phyloP scores from a whole-genome alignment of 164 flowering plant species.

The Kalanchoe fedtschenkoi region DNA sequence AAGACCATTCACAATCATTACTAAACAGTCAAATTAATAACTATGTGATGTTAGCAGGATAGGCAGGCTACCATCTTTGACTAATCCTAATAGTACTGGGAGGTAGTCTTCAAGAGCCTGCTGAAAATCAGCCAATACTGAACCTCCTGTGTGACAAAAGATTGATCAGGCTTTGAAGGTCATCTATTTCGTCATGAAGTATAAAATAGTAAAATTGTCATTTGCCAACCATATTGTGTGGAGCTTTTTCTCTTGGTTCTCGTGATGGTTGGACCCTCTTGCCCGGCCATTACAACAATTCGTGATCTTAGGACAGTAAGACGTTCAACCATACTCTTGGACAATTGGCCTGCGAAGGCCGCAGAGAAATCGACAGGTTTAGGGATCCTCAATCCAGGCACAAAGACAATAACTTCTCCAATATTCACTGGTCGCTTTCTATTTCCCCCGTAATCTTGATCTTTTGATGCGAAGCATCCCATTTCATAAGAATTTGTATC shows the following conservation, averaged over 20 bases:
- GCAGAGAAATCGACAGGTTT: constrained; percentile 60
- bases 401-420: constrained; percentile 69
- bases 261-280: constrained; percentile 52
- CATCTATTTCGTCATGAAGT: not conserved
- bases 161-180: not conserved
- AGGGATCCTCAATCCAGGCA: constrained; percentile 83
- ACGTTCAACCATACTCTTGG: constrained; percentile 52
- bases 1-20: constrained; percentile 6
- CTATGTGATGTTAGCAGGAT: not conserved
- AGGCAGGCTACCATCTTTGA: constrained; percentile 47
- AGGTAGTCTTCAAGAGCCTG: constrained; percentile 78
- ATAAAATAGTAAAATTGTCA: not conserved
- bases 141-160: constrained; percentile 42
- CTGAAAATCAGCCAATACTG: constrained; percentile 66
- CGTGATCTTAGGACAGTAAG: constrained; percentile 65
- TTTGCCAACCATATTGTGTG: constrained; percentile 64
- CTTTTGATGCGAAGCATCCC: constrained; percentile 70
- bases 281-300: constrained; percentile 72
- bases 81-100: constrained; percentile 75
- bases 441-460: constrained; percentile 45
- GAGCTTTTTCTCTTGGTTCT: constrained; percentile 58
- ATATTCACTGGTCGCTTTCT: constrained; percentile 54
- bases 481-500: constrained; percentile 26
- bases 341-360: constrained; percentile 40
- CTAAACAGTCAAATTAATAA: not conserved